phyloP scores from a whole-genome alignment of 106 monocot species.

The Dioscorea dumetorum region DNA sequence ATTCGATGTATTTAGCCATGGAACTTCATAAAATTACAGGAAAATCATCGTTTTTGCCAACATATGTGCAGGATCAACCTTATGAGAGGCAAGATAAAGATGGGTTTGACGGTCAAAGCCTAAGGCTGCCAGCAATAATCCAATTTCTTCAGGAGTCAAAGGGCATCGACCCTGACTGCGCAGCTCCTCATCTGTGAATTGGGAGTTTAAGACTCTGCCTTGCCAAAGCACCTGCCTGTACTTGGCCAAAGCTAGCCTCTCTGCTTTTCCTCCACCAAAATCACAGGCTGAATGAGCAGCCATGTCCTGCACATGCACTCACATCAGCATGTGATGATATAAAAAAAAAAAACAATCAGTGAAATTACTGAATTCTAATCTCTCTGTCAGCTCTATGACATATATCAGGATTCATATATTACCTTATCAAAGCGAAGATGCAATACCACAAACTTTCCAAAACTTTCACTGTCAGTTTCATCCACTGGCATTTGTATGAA shows the following conservation, averaged over 20 bases:
- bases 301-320: conserved; percentile 62
- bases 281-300: conserved; percentile 97
- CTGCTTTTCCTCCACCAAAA: conserved; percentile 94
- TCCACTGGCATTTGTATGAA: conserved; percentile 9
- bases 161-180: conserved; percentile 82
- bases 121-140: conserved; percentile 73
- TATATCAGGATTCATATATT: neutral
- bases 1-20: neutral
- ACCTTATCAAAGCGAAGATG: conserved; percentile 99
- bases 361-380: no score
- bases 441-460: conserved; percentile 61
- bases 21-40: neutral
- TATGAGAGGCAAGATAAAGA: conserved; percentile 94
- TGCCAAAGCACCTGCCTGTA: conserved; percentile 96
- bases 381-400: no score
- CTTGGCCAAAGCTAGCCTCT: conserved; percentile 78
- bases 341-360: neutral
- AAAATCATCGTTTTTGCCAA: neutral
- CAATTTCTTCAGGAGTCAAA: conserved; percentile 90
- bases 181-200: conserved; percentile 84
- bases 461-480: neutral
- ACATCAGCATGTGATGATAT: neutral
- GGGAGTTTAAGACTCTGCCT: conserved; percentile 85
- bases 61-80: conserved; percentile 30
- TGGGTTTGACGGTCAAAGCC: conserved; percentile 81